Evolutionary conservation across 2,329 filamentous ascomycete genomes (phyloP).

Genomic region (Fonsecaea multimorphosa): DNA sequence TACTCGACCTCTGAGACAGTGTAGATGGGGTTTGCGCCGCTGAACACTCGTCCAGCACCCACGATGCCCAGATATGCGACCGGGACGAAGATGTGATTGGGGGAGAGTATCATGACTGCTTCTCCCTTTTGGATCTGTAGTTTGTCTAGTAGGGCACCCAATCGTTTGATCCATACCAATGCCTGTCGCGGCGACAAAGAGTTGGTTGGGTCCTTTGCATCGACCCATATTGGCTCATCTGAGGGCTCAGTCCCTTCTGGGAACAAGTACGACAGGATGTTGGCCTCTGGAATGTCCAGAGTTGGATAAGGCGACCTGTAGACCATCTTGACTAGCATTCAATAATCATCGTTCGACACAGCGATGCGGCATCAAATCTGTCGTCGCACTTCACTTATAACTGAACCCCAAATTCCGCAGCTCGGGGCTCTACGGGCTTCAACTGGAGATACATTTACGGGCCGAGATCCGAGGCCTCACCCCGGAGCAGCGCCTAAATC

Average conservation of each 20-base stretch:
- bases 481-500: no score
- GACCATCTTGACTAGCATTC: no score
- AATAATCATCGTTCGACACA: no score
- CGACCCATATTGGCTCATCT: background rate
- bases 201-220: background rate
- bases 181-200: background rate
- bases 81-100: constrained; percentile 72
- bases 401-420: no score
- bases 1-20: constrained; percentile 43
- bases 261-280: background rate
- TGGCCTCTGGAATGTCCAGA: background rate
- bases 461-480: no score
- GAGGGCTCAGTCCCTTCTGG: background rate
- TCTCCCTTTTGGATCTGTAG: background rate
- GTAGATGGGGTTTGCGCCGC: constrained; percentile 54
- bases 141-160: background rate
- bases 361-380: no score
- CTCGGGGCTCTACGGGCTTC: no score
- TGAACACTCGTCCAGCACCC: background rate
- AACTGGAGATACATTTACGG: no score
- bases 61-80: constrained; percentile 41
- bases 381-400: no score
- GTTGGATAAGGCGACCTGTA: no score
- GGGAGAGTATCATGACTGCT: constrained; percentile 67
- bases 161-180: background rate